Base-by-base conservation (phyloP, 768 basidiomycete species). In the Tulasnella sp. region DNA sequence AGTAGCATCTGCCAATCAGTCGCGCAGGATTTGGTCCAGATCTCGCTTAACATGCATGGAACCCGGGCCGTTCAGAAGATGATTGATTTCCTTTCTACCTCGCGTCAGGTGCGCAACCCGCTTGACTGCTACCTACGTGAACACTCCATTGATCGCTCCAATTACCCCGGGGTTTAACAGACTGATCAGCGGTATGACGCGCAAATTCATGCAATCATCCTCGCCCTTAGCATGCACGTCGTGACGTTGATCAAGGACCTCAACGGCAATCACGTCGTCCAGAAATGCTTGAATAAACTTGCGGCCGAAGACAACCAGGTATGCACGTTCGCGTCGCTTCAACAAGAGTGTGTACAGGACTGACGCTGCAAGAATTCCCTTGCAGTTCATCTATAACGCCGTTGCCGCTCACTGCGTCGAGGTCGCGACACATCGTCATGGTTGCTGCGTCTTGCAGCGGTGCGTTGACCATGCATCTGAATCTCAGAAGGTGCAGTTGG, bases 41-140 rank as follows among this genome's bases (percentile, higher is more conserved):
- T 99, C 68, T 96, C 92, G 31, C 77, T 99, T 63, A 99, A 99
- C 73, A 99, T 99, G 96, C 96, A 99, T 72, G 96, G 96, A 30
- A 99, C 96, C 30, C 84, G 96, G 62, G 96, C 96, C 25, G 96
- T 98, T 60, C 96, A 99, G 76, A 98, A 98, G 76, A 98, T 98
- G 94, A 96, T 99, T 63, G 96, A 99, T 72, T 98, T 96, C 77
- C 74, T 99, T 68, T 94, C 93, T 21, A 92, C 90, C 55, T 84
- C 89, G 66, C 77, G 96, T 68, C 91, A 92, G 87, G 89, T 76
- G 75, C 80, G 84, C 81, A 63, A 61, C 49, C 50, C 22, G 25
- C 21, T n/a, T 59, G 11, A 11, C 41, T 43, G 53, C 31, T 51
- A 17, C 53, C 53, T 41, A 53, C 43, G 19, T 53, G 41, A 41